Evolutionary conservation across 306 rosid genomes (phyloP).

Genomic region (Gleditsia sinensis): DNA sequence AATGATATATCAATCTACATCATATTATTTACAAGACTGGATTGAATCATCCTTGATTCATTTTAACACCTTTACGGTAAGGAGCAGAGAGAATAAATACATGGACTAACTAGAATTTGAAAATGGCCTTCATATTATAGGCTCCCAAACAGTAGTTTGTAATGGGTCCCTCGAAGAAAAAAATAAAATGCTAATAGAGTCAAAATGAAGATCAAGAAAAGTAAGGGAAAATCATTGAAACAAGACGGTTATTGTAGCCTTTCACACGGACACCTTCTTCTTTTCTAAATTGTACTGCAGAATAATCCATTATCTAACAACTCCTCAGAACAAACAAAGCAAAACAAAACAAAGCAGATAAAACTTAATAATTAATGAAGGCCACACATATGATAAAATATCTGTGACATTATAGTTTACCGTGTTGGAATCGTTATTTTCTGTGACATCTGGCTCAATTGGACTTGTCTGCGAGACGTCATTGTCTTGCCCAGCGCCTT

Average conservation of each 20-base stretch:
- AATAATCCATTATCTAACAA: conserved; percentile 32
- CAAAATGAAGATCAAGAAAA: conserved; percentile 24
- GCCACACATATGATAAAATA: conserved; percentile 46
- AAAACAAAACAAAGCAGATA: conserved; percentile 29
- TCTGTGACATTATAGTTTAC: conserved; percentile 47
- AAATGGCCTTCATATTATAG: conserved; percentile 11
- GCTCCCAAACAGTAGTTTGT: background rate
- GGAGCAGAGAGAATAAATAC: conserved; percentile 4
- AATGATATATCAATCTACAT: too few species aligned
- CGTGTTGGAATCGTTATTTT: conserved; percentile 43
- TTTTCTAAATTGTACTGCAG: background rate
- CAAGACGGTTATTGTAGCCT: conserved; percentile 29
- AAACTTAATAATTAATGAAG: conserved; percentile 22
- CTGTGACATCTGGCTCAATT: conserved; percentile 47
- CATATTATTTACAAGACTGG: too few species aligned
- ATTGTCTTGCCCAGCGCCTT: conserved; percentile 38
- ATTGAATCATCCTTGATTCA: too few species aligned
- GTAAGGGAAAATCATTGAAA: background rate
- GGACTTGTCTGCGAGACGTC: conserved; percentile 45
- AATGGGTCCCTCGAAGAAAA: conserved; percentile 21
- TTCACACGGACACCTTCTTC: conserved; percentile 3
- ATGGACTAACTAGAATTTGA: background rate
- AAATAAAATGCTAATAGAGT: conserved; percentile 19
- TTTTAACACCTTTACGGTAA: too few species aligned
- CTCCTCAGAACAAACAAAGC: conserved; percentile 43